Evolutionary conservation across 805 yeast species (phyloP).

Genomic region (Diddensiella transvaalensis): DNA sequence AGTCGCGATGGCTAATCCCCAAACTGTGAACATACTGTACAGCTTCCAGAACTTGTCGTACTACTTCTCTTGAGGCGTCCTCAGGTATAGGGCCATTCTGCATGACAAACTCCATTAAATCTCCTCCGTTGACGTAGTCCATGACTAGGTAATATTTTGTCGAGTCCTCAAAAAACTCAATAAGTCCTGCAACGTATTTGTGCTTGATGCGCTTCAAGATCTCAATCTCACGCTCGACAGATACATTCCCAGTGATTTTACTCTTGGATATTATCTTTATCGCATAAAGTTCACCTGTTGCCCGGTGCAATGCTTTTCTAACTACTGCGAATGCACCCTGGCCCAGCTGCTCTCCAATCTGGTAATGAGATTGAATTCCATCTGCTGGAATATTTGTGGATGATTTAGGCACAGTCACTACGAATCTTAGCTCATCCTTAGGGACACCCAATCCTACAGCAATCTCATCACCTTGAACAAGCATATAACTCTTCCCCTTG

Average conservation of each 20-base stretch:
- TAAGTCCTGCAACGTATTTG: slow-evolving; percentile 76
- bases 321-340: slow-evolving; percentile 99
- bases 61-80: slow-evolving; percentile 80
- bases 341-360: slow-evolving; percentile 79
- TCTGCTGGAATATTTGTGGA: slow-evolving; percentile 29
- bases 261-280: slow-evolving; percentile 84
- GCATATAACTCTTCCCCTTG: slow-evolving; percentile 71
- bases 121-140: slow-evolving; percentile 97
- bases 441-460: slow-evolving; percentile 85
- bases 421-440: slow-evolving; percentile 54
- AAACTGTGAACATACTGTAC: slow-evolving; percentile 80
- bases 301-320: slow-evolving; percentile 80
- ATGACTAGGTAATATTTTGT: slow-evolving; percentile 82
- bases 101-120: slow-evolving; percentile 94
- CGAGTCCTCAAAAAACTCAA: slow-evolving; percentile 80
- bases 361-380: slow-evolving; percentile 68
- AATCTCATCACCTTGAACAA: slow-evolving; percentile 91
- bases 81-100: slow-evolving; percentile 86
- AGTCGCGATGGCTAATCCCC: slow-evolving; percentile 94
- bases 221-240: slow-evolving; percentile 81
- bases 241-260: slow-evolving; percentile 70
- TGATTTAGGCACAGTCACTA: slow-evolving; percentile 42
- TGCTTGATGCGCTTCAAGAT: slow-evolving; percentile 76
- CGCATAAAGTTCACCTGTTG: slow-evolving; percentile 82
- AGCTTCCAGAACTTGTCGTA: slow-evolving; percentile 79